Base-by-base conservation (phyloP, 2,329 filamentous ascomycete species). In the Colletotrichum echinochloae region DNA sequence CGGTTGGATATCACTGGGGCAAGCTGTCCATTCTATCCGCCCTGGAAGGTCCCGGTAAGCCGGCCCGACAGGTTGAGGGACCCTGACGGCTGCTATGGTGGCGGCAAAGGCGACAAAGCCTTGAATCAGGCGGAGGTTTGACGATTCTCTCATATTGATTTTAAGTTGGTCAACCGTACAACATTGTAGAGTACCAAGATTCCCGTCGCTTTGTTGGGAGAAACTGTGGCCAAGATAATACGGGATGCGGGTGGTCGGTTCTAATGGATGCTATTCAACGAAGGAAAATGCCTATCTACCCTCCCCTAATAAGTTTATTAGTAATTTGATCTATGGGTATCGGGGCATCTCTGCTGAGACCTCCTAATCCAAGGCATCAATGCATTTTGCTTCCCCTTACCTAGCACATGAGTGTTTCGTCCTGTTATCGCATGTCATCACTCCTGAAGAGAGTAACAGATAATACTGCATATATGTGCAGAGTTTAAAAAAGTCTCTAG, bases 31-130 rank as follows among this genome's bases (percentile, higher is more conserved):
- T 5, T 9, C 11, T 20, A 70, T 30, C 9, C 52, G n/a, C 28
- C 20, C 37, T 5, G 48, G 37, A 1, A 66, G 2, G 11, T 66
- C 49, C 33, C 35, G 49, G 18, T 66, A 56, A 1, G 14, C 33
- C 1, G 67, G 67, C 0, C 67, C 67, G n/a, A 61, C 18, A 0
- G 67, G 67, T 23, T 61, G 67, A 6, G 67, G 67, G 16, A 66
- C 26, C 16, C 28, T 70, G 0, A 51, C 63, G 0, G 67, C 63
- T 5, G 49, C 20, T 0, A 14, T n/a, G 33, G 49, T 1, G 23
- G 41, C 41, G 16, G 35, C 16, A 0, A 44, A 44, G 3, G 33
- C 39, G 26, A 20, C n/a, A n/a, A 56, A 1, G 14, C 39, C 35
- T 7, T 48, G 11, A 20, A 61, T 3, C 26, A 52, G 5, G n/a